Evolutionary conservation across 139 green algal genomes (phyloP), one percentile per base, ranked within the genome.

Genomic region (Chlorella sp.): DNA sequence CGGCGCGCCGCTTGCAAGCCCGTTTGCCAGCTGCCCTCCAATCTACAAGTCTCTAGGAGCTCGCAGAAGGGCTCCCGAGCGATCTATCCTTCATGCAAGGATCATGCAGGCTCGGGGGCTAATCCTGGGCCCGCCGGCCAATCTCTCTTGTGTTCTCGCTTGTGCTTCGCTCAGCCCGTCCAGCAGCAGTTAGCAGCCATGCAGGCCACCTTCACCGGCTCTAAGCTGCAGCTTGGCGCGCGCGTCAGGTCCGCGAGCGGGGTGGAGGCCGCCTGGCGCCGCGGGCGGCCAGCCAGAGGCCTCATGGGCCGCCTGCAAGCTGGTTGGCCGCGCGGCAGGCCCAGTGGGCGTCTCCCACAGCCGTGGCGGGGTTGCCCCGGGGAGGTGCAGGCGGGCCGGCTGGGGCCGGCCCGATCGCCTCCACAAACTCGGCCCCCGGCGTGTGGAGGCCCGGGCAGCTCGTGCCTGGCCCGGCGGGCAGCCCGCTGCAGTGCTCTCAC

Each of bases 121-220:
- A 60, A 3, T 16, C 51, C 13, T 3, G 11, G 46, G 46, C 7
- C 11, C 11, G 46, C 46, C 8, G 51, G 13, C 51, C 51, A 60
- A 16, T 11, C 51, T 3, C 13, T 16, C 24, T 8, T 60, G 51
- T 24, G 16, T 24, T 24, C 51, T 26, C 51, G n/a, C 51, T 82
- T 16, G 28, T 70, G 34, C 38, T 69, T 14, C 8, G 41, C 36
- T 30, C 70, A 32, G 41, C 58, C 58, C 36, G 76, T 56, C 34
- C 75, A 83, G 44, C 41, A 76, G 65, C 28, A 76, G 43, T 30
- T 67, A 41, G 51, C 73, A 51, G 60, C 60, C 77, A 54, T 40
- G 41, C 17, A 65, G 44, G 51, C 51, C 51, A 60, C 51, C 51
- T 60, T 60, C 51, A 16, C 51, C 51, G 51, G 51, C 51, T 60